These are phyloP conservation scores for Nitzschia palea DNA, from an alignment of 108 stramenopile species.

Conservation along the genomic window DNA sequence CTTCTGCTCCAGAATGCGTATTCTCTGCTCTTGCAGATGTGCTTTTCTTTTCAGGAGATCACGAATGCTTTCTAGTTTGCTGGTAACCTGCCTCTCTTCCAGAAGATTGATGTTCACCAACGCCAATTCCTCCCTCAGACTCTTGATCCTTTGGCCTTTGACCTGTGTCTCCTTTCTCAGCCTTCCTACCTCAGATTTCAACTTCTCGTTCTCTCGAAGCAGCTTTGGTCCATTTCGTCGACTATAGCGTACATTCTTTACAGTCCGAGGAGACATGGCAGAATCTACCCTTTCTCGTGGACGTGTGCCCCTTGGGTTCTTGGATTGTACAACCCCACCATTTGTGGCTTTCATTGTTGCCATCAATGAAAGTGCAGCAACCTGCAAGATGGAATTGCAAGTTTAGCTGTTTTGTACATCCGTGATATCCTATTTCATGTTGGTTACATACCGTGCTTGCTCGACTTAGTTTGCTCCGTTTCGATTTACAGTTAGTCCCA, in stretches of 20 bases:
- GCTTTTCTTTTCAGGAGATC: neutral
- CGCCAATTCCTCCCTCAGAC: neutral
- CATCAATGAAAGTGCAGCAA: neutral
- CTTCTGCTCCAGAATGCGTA: neutral
- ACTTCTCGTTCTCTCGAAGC: neutral
- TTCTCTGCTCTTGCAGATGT: conserved; percentile 3
- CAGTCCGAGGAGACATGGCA: too few species aligned
- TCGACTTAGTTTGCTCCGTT: neutral
- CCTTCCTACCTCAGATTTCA: neutral
- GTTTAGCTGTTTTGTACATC: too few species aligned
- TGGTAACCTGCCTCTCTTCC: conserved; percentile 3
- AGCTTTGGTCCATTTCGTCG: conserved; percentile 2
- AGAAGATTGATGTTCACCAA: neutral
- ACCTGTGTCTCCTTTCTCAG: neutral
- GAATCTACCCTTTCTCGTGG: too few species aligned
- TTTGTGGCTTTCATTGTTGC: neutral
- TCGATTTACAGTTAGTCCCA: conserved; percentile 1
- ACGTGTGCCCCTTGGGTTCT: neutral
- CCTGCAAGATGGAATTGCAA: too few species aligned
- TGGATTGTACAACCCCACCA: neutral
- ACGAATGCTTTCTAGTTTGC: conserved; percentile 5
- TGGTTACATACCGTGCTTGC: neutral
- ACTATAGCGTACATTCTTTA: too few species aligned
- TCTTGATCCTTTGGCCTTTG: neutral
- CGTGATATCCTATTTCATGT: too few species aligned